Conservation (phyloP, 495 filamentous ascomycete species). For the Neurospora sp. region DNA sequence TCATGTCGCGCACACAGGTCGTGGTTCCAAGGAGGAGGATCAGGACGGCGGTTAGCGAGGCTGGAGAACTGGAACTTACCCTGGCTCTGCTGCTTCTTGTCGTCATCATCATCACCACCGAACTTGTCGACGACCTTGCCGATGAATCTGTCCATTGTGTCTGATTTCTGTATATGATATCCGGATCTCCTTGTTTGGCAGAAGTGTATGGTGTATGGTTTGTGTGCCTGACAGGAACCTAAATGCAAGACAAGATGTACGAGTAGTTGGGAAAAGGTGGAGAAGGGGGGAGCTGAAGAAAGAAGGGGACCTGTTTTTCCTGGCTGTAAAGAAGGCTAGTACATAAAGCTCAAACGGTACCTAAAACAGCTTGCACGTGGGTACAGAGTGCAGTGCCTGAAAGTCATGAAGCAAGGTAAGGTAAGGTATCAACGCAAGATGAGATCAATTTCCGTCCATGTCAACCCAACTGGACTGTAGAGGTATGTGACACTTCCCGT, state of each 20-base stretch:
- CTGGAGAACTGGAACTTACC: neutral
- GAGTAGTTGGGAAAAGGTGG: neutral
- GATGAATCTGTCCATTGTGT: constrained; percentile 9
- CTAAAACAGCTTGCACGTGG: neutral
- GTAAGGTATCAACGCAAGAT: neutral
- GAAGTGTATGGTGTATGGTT: neutral
- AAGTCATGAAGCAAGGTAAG: neutral
- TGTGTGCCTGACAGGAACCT: neutral
- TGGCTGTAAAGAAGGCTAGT: neutral
- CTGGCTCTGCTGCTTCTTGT: constrained; percentile 3
- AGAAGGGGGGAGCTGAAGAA: neutral
- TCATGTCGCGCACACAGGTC: neutral
- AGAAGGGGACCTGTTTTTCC: neutral
- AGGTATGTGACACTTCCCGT: neutral
- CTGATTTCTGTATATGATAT: neutral
- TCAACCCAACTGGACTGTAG: neutral
- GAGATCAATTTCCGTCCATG: neutral
- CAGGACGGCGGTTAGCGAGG: neutral
- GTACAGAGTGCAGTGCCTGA: neutral
- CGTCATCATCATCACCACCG: constrained; percentile 2
- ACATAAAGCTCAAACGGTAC: neutral
- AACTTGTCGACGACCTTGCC: constrained; percentile 4
- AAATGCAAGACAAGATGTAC: neutral
- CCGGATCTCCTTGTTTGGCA: neutral
- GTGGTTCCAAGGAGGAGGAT: neutral